Evolutionary conservation across 2,329 filamentous ascomycete genomes (phyloP).

Genomic region (Waltergamsia citrina): DNA sequence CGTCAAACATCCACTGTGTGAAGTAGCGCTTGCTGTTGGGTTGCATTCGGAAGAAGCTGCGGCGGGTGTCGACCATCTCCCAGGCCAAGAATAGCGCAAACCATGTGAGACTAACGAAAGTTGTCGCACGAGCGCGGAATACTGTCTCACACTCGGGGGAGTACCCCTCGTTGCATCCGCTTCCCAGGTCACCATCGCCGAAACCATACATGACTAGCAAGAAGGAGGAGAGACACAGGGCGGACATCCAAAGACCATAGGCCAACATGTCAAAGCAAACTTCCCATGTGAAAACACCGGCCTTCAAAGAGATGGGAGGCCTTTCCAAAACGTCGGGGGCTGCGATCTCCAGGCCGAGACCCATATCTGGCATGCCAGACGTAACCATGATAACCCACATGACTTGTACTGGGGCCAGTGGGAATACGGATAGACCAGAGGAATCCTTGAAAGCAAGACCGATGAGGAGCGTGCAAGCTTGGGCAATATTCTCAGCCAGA

Average conservation of each 20-base stretch:
- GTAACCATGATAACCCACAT: conserved; percentile 79
- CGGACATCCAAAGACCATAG: conserved; percentile 60
- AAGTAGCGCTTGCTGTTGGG: conserved; percentile 49
- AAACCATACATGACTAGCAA: conserved; percentile 56
- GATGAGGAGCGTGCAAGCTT: conserved; percentile 60
- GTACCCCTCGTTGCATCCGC: conserved; percentile 51
- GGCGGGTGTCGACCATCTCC: conserved; percentile 67
- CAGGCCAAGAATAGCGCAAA: conserved; percentile 68
- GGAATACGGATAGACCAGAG: conserved; percentile 58
- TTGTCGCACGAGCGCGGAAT: conserved; percentile 63
- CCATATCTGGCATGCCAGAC: conserved; percentile 67
- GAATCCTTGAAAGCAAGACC: conserved; percentile 64
- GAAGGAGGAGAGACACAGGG: conserved; percentile 54
- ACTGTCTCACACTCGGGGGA: conserved; percentile 47
- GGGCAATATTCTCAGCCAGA: conserved; percentile 61
- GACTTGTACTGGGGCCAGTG: conserved; percentile 65
- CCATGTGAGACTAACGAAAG: conserved; percentile 68
- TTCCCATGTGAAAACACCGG: conserved; percentile 57
- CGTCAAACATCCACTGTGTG: conserved; percentile 56
- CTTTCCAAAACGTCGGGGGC: conserved; percentile 59
- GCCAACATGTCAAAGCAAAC: conserved; percentile 58
- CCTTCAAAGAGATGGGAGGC: conserved; percentile 41
- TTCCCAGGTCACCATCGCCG: conserved; percentile 49
- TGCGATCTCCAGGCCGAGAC: conserved; percentile 63
- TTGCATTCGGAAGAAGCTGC: conserved; percentile 68